Conservation (phyloP, 805 yeast species). For the Metschnikowia arizonensis region DNA sequence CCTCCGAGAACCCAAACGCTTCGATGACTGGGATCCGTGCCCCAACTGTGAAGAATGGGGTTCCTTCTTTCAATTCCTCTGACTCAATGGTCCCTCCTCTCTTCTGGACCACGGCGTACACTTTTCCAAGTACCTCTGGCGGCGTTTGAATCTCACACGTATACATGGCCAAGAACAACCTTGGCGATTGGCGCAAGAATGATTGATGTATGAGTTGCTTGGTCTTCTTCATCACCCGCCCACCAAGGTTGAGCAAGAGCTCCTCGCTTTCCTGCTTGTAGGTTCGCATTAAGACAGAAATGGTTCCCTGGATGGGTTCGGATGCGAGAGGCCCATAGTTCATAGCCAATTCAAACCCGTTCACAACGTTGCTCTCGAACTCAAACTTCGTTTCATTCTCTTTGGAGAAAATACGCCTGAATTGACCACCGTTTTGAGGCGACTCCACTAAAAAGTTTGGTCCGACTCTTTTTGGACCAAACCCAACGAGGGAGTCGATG, state of each 20-base stretch:
- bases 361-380: conserved; percentile 59
- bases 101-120: conserved; percentile 87
- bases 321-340: conserved; percentile 83
- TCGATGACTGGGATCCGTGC: conserved; percentile 91
- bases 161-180: conserved; percentile 89
- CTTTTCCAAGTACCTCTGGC: conserved; percentile 91
- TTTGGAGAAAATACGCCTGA: conserved; percentile 26
- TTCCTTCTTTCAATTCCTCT: conserved; percentile 97
- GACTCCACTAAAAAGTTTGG: conserved; percentile 69
- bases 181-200: conserved; percentile 78
- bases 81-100: conserved; percentile 80
- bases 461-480: conserved; percentile 77
- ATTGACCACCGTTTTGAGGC: conserved; percentile 24
- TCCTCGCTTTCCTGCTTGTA: conserved; percentile 25
- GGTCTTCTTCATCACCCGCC: conserved; percentile 69
- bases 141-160: conserved; percentile 93
- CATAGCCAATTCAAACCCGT: conserved; percentile 82
- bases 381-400: conserved; percentile 24
- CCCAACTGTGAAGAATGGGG: conserved; percentile 85
- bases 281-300: conserved; percentile 42
- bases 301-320: conserved; percentile 83
- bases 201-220: conserved; percentile 69
- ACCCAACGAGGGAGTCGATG: conserved; percentile 45
- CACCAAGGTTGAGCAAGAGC: conserved; percentile 48
- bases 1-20: conserved; percentile 95